Percentiles rank a stretch among this genome's conserved stretches.
Evolutionary conservation across 148 eudicot species (phyloP).

Genomic region (Polygonum aviculare): DNA sequence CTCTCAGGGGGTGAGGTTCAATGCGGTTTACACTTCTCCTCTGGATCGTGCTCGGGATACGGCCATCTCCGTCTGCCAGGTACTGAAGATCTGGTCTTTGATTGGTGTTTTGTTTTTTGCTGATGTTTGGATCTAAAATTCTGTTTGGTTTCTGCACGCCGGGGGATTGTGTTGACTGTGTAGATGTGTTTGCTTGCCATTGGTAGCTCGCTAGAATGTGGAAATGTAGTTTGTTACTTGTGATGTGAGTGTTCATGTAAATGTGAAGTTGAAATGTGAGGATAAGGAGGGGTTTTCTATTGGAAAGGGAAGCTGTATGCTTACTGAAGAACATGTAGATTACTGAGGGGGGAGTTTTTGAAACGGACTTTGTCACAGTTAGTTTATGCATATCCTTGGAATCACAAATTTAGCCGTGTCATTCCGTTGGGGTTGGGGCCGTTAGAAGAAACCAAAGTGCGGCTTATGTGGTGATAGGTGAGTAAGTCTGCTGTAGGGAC

Average conservation of each 20-base stretch:
- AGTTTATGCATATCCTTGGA: too few species aligned
- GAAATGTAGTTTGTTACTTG: neutral
- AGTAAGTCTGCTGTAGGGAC: neutral
- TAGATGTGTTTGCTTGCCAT: neutral
- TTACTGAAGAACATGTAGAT: neutral
- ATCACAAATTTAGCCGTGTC: too few species aligned
- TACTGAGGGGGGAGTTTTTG: neutral
- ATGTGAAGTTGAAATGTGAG: neutral
- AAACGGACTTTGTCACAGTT: neutral
- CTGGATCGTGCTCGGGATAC: constrained; percentile 89
- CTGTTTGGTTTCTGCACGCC: neutral
- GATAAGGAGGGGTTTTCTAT: neutral
- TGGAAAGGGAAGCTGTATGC: neutral
- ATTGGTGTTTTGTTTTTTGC: neutral
- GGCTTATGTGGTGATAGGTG: neutral
- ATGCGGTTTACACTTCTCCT: constrained; percentile 79
- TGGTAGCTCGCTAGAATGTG: neutral
- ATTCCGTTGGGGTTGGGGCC: too few species aligned
- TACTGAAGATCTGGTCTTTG: constrained; percentile 13
- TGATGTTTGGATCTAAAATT: neutral
- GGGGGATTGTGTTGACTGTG: neutral
- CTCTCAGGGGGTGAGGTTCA: constrained; percentile 77
- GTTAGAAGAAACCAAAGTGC: too few species aligned
- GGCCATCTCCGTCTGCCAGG: constrained; percentile 82
- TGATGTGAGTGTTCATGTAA: too few species aligned